Conservation (phyloP, 192 early-diverging fungal species). For the Funneliformis mosseae region DNA sequence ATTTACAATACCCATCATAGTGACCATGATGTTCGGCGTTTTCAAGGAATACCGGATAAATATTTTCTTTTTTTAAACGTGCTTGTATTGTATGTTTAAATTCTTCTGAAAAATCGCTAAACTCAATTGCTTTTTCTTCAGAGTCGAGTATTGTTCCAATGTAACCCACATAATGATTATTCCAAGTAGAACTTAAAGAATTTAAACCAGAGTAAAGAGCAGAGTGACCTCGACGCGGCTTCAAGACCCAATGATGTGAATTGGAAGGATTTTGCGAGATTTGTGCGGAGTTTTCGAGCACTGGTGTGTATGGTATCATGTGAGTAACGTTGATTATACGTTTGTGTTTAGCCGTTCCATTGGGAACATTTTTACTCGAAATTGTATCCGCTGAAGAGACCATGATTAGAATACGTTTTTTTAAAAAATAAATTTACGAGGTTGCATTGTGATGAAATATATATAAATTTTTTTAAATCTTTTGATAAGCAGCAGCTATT, state of each 20-base stretch:
- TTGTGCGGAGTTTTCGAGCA: not conserved
- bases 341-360: not conserved
- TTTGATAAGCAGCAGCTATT: too few species aligned
- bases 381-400: not conserved
- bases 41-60: slow-evolving; percentile 81
- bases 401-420: too few species aligned
- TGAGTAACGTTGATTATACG: slow-evolving; percentile 61
- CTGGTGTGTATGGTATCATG: slow-evolving; percentile 49
- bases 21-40: slow-evolving; percentile 72
- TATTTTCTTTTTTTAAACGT: slow-evolving; percentile 56
- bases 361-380: not conserved
- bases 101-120: slow-evolving; percentile 43
- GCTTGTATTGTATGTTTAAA: slow-evolving; percentile 57
- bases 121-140: slow-evolving; percentile 44
- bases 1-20: slow-evolving; percentile 98
- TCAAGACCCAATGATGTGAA: slow-evolving; percentile 51
- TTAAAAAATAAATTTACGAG: too few species aligned
- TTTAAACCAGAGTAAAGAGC: slow-evolving; percentile 87
- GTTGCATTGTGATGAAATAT: too few species aligned
- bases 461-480: too few species aligned
- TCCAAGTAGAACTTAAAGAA: slow-evolving; percentile 59
- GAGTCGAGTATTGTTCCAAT: slow-evolving; percentile 63
- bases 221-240: slow-evolving; percentile 76
- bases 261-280: not conserved
- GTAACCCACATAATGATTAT: slow-evolving; percentile 78